Percentiles rank a stretch among this genome's conserved stretches.
phyloP scores from a whole-genome alignment of 139 green algal species.

The Coelastrella sp. region DNA sequence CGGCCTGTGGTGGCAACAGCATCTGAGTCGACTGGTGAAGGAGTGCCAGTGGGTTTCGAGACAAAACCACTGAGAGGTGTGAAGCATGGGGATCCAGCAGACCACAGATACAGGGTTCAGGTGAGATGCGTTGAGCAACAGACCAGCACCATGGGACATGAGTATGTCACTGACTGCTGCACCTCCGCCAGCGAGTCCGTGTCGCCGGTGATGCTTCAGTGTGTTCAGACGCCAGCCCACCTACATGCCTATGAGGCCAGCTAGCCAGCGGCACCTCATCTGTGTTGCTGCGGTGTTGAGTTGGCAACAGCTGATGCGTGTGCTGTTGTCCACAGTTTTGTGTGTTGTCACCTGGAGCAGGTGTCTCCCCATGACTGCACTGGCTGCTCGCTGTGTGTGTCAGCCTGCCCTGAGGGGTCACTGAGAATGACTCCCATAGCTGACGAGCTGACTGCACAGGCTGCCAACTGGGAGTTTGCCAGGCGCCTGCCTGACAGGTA shows the following conservation, averaged over 20 bases:
- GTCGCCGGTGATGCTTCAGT: no score
- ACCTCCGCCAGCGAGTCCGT: no score
- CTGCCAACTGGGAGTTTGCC: constrained; percentile 55
- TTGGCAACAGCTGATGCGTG: background rate
- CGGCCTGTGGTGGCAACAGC: constrained; percentile 56
- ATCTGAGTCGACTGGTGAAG: constrained; percentile 41
- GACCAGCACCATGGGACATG: no score
- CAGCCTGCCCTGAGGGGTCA: constrained; percentile 52
- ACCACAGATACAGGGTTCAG: constrained; percentile 66
- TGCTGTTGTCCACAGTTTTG: background rate
- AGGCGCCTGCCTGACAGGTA: constrained; percentile 43
- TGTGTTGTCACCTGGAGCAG: constrained; percentile 39
- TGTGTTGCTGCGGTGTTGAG: no score
- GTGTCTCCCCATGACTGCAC: constrained; percentile 73
- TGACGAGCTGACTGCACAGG: constrained; percentile 15
- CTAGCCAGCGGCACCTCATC: no score
- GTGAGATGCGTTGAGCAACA: constrained; percentile 11
- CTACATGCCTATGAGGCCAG: no score
- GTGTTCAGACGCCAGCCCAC: no score
- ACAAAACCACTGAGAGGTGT: constrained; percentile 48
- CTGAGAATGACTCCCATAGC: background rate
- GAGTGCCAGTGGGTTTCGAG: constrained; percentile 50
- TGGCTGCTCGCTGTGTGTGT: constrained; percentile 67
- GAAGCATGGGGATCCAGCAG: background rate
- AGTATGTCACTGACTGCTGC: no score